phyloP scores from a whole-genome alignment of 345 rosid species.

The Laguncularia racemosa region DNA sequence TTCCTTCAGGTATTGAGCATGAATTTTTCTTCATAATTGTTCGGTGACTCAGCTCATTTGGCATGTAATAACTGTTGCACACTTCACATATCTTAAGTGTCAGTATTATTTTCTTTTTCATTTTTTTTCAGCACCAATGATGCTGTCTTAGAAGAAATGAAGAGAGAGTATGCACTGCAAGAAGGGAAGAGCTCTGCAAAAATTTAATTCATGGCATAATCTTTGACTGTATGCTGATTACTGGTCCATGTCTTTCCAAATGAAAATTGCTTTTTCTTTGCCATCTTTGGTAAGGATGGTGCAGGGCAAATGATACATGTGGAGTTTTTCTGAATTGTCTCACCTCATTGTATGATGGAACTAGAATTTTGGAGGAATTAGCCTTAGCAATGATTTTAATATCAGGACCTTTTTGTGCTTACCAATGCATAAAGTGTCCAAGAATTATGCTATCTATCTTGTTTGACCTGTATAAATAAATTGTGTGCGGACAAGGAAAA shows the following conservation, averaged over 20 bases:
- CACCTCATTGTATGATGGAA: neutral
- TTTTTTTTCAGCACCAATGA: slow-evolving; percentile 71
- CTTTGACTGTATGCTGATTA: neutral
- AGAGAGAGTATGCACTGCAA: slow-evolving; percentile 66
- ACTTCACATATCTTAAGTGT: neutral
- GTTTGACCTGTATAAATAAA: no score
- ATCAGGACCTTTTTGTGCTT: no score
- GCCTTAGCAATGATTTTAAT: no score
- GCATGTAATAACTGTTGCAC: neutral
- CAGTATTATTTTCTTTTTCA: neutral
- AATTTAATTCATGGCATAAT: slow-evolving; percentile 9
- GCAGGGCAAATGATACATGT: no score
- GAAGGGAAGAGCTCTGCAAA: slow-evolving; percentile 34
- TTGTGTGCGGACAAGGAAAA: no score
- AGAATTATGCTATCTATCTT: no score
- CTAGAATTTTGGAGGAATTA: no score
- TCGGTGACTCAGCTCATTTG: neutral
- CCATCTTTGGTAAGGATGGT: no score
- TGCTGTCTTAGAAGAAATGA: slow-evolving; percentile 81
- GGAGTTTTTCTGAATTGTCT: neutral
- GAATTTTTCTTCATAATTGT: neutral
- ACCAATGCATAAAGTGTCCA: no score
- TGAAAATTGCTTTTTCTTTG: no score
- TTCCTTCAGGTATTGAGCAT: neutral
- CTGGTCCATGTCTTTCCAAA: no score